Evolutionary conservation across 108 stramenopile species (phyloP).

Genomic region (Fistulifera solaris): DNA sequence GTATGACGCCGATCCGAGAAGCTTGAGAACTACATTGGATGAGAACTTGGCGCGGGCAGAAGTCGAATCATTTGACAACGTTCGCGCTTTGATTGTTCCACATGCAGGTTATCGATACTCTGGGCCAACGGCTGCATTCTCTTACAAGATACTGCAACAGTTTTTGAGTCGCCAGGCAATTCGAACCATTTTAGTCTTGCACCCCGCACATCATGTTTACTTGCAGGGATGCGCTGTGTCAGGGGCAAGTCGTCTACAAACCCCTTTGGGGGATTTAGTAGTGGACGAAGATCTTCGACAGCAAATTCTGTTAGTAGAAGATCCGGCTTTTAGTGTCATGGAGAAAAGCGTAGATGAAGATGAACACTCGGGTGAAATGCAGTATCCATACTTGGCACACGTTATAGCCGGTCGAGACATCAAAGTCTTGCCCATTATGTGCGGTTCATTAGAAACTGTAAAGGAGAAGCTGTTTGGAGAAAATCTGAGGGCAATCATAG

Average conservation of each 20-base stretch:
- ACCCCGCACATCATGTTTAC: constrained; percentile 81
- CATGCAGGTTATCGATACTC: constrained; percentile 82
- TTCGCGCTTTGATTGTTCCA: constrained; percentile 61
- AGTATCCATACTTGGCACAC: constrained; percentile 76
- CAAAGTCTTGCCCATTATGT: constrained; percentile 73
- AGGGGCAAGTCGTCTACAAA: constrained; percentile 40
- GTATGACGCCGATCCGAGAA: constrained; percentile 40
- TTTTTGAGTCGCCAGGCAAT: constrained; percentile 15
- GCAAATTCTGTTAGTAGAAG: constrained; percentile 16
- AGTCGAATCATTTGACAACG: neutral
- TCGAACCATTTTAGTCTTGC: constrained; percentile 45
- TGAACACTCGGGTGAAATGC: constrained; percentile 86
- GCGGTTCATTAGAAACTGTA: constrained; percentile 37
- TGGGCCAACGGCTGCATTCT: constrained; percentile 79
- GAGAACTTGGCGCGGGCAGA: constrained; percentile 20
- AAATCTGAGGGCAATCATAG: constrained; percentile 47
- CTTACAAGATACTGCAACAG: constrained; percentile 39
- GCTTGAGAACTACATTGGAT: constrained; percentile 32
- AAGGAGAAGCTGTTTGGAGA: constrained; percentile 47
- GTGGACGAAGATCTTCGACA: constrained; percentile 55
- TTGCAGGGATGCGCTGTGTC: constrained; percentile 71
- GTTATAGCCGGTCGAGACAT: constrained; percentile 20
- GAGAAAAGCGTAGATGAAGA: constrained; percentile 46
- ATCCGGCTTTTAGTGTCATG: constrained; percentile 29
- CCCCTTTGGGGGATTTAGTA: constrained; percentile 58